phyloP scores from a whole-genome alignment of 164 flowering plant species.

The Nymphaea thermarum region DNA sequence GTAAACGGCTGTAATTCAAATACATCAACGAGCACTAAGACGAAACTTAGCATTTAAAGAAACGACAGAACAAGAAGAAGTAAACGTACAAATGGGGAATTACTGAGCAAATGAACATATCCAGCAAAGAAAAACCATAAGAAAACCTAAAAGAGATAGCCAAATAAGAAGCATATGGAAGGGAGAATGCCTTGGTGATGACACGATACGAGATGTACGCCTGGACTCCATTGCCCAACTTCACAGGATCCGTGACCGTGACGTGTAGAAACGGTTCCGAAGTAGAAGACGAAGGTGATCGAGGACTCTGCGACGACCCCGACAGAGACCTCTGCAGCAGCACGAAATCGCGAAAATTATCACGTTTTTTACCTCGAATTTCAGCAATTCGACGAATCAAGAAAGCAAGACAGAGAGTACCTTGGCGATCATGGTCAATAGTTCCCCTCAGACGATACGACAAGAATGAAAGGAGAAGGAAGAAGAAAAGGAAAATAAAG shows the following conservation, averaged over 20 bases:
- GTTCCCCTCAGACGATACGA: too few relatives aligned
- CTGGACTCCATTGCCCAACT: conserved; percentile 96
- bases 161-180: too few relatives aligned
- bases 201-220: conserved; percentile 94
- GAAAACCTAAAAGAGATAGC: too few relatives aligned
- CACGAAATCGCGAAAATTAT: neutral
- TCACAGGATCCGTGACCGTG: conserved; percentile 90
- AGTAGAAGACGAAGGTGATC: conserved; percentile 52
- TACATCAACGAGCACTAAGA: too few relatives aligned
- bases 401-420: neutral
- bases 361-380: neutral
- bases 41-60: too few relatives aligned
- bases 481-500: too few relatives aligned
- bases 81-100: too few relatives aligned
- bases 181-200: conserved; percentile 64
- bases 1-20: too few relatives aligned
- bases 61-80: too few relatives aligned
- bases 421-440: neutral
- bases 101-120: too few relatives aligned
- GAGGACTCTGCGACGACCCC: conserved; percentile 66
- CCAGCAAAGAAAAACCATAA: too few relatives aligned
- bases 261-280: conserved; percentile 60
- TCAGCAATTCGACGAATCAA: neutral
- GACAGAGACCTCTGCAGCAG: conserved; percentile 58
- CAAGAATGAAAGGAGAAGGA: too few relatives aligned